Conservation (phyloP, 2,329 filamentous ascomycete species). For the Trichoderma cornu-damae region DNA sequence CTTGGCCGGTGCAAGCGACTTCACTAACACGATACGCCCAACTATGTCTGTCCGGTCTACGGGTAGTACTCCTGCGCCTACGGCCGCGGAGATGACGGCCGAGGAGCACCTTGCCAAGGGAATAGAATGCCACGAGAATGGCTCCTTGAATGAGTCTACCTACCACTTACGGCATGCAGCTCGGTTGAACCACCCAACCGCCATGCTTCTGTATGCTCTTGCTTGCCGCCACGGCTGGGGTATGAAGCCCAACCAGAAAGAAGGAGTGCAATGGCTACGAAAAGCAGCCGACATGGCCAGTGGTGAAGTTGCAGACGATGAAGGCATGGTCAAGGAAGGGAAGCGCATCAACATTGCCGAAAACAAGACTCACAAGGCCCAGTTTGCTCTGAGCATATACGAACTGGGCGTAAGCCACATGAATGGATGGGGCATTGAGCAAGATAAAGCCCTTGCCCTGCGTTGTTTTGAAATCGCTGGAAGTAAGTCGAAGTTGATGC, state of each 20-base stretch:
- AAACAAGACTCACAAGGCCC: slow-evolving; percentile 78
- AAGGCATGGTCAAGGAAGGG: slow-evolving; percentile 59
- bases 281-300: slow-evolving; percentile 83
- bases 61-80: slow-evolving; percentile 53
- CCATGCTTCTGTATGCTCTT: slow-evolving; percentile 92
- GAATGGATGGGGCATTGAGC: slow-evolving; percentile 96
- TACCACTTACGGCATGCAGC: slow-evolving; percentile 92
- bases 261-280: slow-evolving; percentile 87
- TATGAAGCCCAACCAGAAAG: slow-evolving; percentile 84
- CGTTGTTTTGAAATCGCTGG: slow-evolving; percentile 96
- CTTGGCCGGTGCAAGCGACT: slow-evolving; percentile 49
- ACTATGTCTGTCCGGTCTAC: slow-evolving; percentile 41
- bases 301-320: slow-evolving; percentile 77
- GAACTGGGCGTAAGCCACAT: slow-evolving; percentile 95
- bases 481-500: slow-evolving; percentile 46
- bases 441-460: slow-evolving; percentile 81
- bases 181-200: slow-evolving; percentile 77
- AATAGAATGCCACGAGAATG: slow-evolving; percentile 82
- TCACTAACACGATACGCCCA: slow-evolving; percentile 47
- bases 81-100: slow-evolving; percentile 64
- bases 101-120: slow-evolving; percentile 89
- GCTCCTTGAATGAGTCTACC: slow-evolving; percentile 85
- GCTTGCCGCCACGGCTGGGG: slow-evolving; percentile 97
- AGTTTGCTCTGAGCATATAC: slow-evolving; percentile 93
- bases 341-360: slow-evolving; percentile 62